These are phyloP conservation scores for Raddia distichophylla DNA, from an alignment of 176 grass and related monocot species.

Conservation along the genomic window DNA sequence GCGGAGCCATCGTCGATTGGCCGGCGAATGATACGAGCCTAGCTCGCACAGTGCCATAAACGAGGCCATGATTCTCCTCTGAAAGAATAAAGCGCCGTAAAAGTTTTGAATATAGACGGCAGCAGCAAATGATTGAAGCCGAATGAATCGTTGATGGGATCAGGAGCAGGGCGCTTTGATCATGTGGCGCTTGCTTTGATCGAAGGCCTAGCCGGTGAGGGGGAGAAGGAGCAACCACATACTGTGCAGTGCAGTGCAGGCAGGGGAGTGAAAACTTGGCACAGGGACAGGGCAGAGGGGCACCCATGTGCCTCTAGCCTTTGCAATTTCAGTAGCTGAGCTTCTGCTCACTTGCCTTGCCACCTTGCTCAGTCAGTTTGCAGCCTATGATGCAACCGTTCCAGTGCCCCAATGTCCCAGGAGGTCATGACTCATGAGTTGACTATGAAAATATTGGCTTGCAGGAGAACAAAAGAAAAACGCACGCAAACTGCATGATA, in stretches of 20 bases:
- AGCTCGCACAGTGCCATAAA: not conserved
- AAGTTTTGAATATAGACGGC: constrained; percentile 20
- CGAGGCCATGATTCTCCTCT: constrained; percentile 23
- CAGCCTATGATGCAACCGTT: constrained; percentile 17
- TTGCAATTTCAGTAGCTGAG: constrained; percentile 5
- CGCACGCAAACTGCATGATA: not conserved
- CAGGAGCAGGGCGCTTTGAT: constrained; percentile 32
- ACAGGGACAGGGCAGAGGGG: not conserved
- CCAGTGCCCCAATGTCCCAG: not conserved
- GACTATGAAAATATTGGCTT: not conserved
- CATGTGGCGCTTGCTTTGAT: constrained; percentile 40
- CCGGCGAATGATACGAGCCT: not conserved
- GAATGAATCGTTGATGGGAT: constrained; percentile 23
- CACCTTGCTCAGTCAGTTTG: constrained; percentile 22
- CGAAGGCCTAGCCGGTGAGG: not conserved
- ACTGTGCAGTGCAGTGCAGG: constrained; percentile 1
- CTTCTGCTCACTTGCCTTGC: not conserved
- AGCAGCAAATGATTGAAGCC: constrained; percentile 49
- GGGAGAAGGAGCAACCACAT: constrained; percentile 26
- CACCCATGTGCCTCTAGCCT: constrained; percentile 30
- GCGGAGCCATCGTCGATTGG: constrained; percentile 13
- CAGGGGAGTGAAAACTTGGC: not conserved
- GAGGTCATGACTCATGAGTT: not conserved
- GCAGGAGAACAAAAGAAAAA: not conserved
- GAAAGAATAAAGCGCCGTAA: constrained; percentile 2